These are phyloP conservation scores for Sporobolus alterniflorus DNA, from an alignment of 202 grass and related monocot species.

Conservation along the genomic window DNA sequence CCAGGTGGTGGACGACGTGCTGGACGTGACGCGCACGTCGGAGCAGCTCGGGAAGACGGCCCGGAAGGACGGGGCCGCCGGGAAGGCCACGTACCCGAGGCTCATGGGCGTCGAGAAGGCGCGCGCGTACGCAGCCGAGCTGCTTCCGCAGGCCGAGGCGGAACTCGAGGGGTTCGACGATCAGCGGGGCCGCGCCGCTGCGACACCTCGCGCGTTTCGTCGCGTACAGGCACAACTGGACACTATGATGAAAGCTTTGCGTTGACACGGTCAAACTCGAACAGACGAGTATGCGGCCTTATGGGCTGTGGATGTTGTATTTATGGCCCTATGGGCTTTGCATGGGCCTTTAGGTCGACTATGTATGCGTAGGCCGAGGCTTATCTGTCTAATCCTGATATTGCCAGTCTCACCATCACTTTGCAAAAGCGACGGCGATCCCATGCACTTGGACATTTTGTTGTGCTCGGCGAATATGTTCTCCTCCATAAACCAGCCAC, in stretches of 20 bases:
- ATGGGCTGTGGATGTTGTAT: background rate
- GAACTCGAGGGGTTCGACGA: constrained; percentile 53
- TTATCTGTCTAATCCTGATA: background rate
- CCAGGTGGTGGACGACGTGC: constrained; percentile 67
- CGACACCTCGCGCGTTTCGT: constrained; percentile 54
- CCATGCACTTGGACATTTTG: background rate
- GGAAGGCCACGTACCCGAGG: constrained; percentile 61
- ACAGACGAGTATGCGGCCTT: background rate
- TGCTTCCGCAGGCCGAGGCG: constrained; percentile 34
- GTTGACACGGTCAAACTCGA: background rate
- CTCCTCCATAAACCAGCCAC: constrained; percentile 34
- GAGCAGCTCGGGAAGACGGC: constrained; percentile 62
- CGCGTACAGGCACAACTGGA: constrained; percentile 37
- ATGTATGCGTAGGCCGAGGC: background rate
- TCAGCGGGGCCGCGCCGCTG: constrained; percentile 26
- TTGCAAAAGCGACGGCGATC: constrained; percentile 29
- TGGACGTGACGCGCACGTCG: constrained; percentile 55
- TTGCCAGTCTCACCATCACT: background rate
- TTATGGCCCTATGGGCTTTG: too few species aligned
- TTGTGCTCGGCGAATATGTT: constrained; percentile 47
- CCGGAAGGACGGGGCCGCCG: constrained; percentile 47
- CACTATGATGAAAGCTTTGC: background rate
- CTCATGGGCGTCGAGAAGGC: constrained; percentile 50
- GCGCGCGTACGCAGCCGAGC: constrained; percentile 38
- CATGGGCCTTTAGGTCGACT: background rate